Evolutionary conservation across 2,329 filamentous ascomycete species (phyloP).

Genomic region (Cadophora malorum): DNA sequence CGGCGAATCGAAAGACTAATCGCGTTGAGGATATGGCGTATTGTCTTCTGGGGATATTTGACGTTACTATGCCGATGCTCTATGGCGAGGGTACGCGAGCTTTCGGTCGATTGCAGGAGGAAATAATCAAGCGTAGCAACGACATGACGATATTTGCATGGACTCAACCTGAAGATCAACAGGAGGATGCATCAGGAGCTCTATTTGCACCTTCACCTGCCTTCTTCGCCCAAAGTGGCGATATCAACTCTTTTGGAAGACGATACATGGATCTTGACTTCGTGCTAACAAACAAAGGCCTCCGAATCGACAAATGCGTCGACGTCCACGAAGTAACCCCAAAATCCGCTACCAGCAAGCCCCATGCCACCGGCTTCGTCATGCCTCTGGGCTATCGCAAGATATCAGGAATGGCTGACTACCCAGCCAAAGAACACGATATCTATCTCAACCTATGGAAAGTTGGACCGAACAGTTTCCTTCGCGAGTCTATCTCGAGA

Average conservation of each 20-base stretch:
- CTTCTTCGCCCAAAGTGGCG: not conserved
- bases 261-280: slow-evolving; percentile 8
- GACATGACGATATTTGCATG: slow-evolving; percentile 48
- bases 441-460: slow-evolving; percentile 14
- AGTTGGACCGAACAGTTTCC: slow-evolving; percentile 12
- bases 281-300: slow-evolving; percentile 18
- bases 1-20: slow-evolving; percentile 43
- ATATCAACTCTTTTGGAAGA: not conserved
- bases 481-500: slow-evolving; percentile 7
- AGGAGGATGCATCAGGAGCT: not conserved
- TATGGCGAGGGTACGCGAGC: slow-evolving; percentile 48
- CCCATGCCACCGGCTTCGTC: not conserved
- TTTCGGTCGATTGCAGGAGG: slow-evolving; percentile 47
- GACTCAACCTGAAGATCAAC: slow-evolving; percentile 23
- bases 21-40: slow-evolving; percentile 48
- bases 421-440: not conserved
- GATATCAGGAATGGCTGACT: not conserved
- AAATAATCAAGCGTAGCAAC: slow-evolving; percentile 45
- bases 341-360: not conserved
- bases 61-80: slow-evolving; percentile 47
- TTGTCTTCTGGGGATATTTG: slow-evolving; percentile 47
- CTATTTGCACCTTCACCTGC: slow-evolving; percentile 17
- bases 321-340: not conserved
- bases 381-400: not conserved
- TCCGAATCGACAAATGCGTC: slow-evolving; percentile 15